phyloP scores from a whole-genome alignment of 2,329 filamentous ascomycete genomes.

The Verruconis gallopava region DNA sequence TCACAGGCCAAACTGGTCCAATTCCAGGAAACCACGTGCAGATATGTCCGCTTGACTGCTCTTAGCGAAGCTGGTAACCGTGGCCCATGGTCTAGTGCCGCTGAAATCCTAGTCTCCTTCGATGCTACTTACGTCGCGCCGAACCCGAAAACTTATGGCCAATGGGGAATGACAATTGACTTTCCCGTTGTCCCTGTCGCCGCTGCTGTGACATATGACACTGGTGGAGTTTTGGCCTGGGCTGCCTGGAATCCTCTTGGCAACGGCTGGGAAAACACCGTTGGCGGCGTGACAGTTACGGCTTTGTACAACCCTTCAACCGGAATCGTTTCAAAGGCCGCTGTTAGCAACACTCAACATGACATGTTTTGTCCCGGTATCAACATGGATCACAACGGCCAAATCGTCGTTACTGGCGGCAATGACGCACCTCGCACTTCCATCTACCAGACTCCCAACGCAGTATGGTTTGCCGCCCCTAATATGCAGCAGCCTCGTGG shows the following conservation, averaged over 20 bases:
- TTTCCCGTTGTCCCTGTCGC: constrained; percentile 19
- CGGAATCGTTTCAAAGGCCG: constrained; percentile 15
- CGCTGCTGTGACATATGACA: constrained; percentile 15
- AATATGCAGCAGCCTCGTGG: constrained; percentile 37
- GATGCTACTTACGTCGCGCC: constrained; percentile 12
- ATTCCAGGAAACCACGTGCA: not conserved
- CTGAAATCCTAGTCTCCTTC: not conserved
- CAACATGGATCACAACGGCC: constrained; percentile 34
- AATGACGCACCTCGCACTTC: constrained; percentile 36
- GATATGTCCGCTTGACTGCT: constrained; percentile 1
- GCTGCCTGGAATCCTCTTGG: constrained; percentile 18
- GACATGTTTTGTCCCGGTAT: constrained; percentile 49
- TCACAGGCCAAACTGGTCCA: constrained; percentile 1
- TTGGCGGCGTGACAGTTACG: not conserved
- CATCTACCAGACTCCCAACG: constrained; percentile 32
- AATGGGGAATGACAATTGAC: constrained; percentile 19
- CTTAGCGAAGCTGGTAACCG: constrained; percentile 1
- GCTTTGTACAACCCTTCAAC: constrained; percentile 9
- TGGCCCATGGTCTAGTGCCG: not conserved
- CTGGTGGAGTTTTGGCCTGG: constrained; percentile 18
- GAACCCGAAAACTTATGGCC: constrained; percentile 14
- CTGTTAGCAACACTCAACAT: constrained; percentile 31
- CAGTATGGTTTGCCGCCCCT: constrained; percentile 9
- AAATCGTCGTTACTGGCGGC: constrained; percentile 42
- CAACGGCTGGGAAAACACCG: not conserved